Conservation (phyloP, 1,284 basidiomycete species). For the Leccinum angustisporum region DNA sequence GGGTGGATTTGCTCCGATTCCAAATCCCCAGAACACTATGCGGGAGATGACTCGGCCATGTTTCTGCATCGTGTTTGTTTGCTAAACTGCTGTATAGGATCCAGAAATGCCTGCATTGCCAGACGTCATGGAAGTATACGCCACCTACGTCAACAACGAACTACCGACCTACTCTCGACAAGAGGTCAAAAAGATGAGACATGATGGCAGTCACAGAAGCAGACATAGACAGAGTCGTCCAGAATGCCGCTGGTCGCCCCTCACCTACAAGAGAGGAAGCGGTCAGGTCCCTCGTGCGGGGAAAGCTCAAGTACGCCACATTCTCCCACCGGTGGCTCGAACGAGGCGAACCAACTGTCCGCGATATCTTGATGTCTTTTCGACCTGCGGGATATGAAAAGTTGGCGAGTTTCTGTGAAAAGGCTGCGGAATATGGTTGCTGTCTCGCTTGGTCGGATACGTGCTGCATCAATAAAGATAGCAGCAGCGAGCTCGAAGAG, state of each 20-base stretch:
- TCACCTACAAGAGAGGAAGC: slow-evolving; percentile 38
- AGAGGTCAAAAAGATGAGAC: slow-evolving; percentile 30
- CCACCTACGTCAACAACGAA: slow-evolving; percentile 31
- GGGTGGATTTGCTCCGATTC: too few species aligned
- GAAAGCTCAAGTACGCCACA: slow-evolving; percentile 43
- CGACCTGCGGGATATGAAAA: slow-evolving; percentile 29
- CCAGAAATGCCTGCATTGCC: slow-evolving; percentile 17
- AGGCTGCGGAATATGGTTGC: slow-evolving; percentile 30
- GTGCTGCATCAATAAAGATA: slow-evolving; percentile 31
- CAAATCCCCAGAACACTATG: too few species aligned
- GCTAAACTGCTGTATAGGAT: slow-evolving; percentile 19
- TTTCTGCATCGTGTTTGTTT: background rate
- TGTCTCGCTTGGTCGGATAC: slow-evolving; percentile 34
- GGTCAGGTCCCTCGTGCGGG: slow-evolving; percentile 40
- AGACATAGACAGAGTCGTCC: slow-evolving; percentile 22
- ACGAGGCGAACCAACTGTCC: slow-evolving; percentile 56
- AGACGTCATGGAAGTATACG: slow-evolving; percentile 28
- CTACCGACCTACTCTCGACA: slow-evolving; percentile 33
- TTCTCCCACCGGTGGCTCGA: too few species aligned
- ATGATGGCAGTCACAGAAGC: slow-evolving; percentile 28
- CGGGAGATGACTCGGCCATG: background rate
- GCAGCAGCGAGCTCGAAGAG: slow-evolving; percentile 33
- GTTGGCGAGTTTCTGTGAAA: slow-evolving; percentile 27
- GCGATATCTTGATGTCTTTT: slow-evolving; percentile 37
- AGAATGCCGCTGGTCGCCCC: slow-evolving; percentile 42